Evolutionary conservation across 306 rosid genomes (phyloP).

Genomic region (Fagus sylvatica): DNA sequence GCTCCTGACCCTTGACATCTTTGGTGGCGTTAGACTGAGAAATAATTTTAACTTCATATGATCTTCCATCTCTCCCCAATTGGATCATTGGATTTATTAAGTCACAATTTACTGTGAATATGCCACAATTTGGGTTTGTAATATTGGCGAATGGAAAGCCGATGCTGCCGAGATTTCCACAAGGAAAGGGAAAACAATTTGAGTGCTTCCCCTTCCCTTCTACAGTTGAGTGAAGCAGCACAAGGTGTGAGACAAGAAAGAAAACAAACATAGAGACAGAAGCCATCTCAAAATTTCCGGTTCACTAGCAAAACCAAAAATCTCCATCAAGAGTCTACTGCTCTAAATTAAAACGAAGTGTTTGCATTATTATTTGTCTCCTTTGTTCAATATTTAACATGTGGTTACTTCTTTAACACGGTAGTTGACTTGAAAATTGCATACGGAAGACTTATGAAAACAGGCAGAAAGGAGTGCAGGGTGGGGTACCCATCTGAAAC

Average conservation of each 20-base stretch:
- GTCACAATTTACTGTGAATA: background rate
- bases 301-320: background rate
- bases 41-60: background rate
- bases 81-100: background rate
- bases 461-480: no score
- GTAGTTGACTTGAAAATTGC: background rate
- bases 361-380: no score
- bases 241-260: background rate
- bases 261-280: background rate
- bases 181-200: background rate
- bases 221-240: slow-evolving; percentile 3
- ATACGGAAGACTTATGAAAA: background rate
- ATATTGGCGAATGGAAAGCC: background rate
- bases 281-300: background rate
- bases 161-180: background rate
- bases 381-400: background rate
- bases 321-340: background rate
- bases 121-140: background rate
- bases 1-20: no score
- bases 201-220: background rate
- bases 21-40: background rate
- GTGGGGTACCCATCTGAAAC: no score
- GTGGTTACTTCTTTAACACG: background rate
- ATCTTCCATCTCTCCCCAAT: background rate
- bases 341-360: background rate